A percentile compares a stretch with the other conserved stretches of the same genome.
phyloP scores from a whole-genome alignment of 257 asterid genomes.

The Prunella vulgaris region DNA sequence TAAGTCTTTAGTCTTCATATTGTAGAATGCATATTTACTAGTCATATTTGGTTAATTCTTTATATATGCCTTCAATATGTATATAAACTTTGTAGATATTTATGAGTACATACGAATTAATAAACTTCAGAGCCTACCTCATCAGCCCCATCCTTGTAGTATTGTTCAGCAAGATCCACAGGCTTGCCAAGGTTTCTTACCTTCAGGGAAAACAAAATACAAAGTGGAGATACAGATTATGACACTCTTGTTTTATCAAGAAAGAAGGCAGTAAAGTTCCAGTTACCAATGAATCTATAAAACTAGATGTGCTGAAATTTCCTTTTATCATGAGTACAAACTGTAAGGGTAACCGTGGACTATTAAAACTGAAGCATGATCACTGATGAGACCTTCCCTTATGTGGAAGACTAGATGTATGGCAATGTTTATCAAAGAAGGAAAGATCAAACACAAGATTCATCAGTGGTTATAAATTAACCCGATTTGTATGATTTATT shows the following conservation, averaged over 20 bases:
- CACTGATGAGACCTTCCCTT: no score
- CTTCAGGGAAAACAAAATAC: constrained; percentile 36
- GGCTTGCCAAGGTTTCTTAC: constrained; percentile 99
- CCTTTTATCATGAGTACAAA: background rate
- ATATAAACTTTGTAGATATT: background rate
- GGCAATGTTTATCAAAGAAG: no score
- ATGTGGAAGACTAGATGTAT: no score
- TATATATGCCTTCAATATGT: background rate
- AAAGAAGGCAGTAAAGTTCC: constrained; percentile 2
- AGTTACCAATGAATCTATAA: background rate
- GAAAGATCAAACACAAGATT: no score
- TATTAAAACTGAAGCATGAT: background rate
- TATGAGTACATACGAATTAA: background rate
- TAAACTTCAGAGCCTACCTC: constrained; percentile 52
- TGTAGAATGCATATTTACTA: background rate
- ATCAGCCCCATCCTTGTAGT: constrained; percentile 94
- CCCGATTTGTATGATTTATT: no score
- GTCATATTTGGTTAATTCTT: background rate
- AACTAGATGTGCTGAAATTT: background rate
- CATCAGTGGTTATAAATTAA: no score
- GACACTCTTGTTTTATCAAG: constrained; percentile 13
- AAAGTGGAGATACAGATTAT: background rate
- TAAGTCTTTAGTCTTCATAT: background rate
- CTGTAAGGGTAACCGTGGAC: background rate
- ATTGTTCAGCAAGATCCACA: constrained; percentile 89